Conservation (phyloP, 441 rosid species). For the Aleurites moluccanus region DNA sequence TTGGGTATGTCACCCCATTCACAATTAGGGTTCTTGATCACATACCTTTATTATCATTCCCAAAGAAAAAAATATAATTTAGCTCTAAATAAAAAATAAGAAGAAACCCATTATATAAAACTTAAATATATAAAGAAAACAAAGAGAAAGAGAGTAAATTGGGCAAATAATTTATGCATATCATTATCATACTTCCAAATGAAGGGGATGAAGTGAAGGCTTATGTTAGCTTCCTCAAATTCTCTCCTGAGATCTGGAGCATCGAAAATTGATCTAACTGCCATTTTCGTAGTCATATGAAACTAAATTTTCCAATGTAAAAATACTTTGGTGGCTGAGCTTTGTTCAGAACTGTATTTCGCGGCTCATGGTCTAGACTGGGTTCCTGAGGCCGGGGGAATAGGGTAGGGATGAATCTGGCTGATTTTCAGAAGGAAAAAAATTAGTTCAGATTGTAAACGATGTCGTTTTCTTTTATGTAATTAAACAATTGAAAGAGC, state of each 20-base stretch:
- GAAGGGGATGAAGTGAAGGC: slow-evolving; percentile 49
- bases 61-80: neutral
- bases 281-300: slow-evolving; percentile 19
- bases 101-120: neutral
- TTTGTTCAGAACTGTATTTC: neutral
- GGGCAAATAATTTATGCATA: neutral
- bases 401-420: neutral
- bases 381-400: neutral
- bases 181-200: slow-evolving; percentile 63
- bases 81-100: neutral
- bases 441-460: too few relatives aligned
- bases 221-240: slow-evolving; percentile 60
- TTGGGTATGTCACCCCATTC: slow-evolving; percentile 69
- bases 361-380: too few relatives aligned
- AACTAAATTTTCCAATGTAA: neutral
- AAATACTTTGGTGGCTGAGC: neutral
- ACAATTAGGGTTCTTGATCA: slow-evolving; percentile 73
- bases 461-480: too few relatives aligned
- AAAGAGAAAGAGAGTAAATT: neutral
- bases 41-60: slow-evolving; percentile 39
- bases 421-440: too few relatives aligned
- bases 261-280: slow-evolving; percentile 58
- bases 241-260: slow-evolving; percentile 56
- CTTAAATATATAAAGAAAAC: neutral
- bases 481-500: too few relatives aligned